These are phyloP conservation scores for Avena sativa DNA, from an alignment of 176 grass and related monocot genomes.

Conservation along the genomic window DNA sequence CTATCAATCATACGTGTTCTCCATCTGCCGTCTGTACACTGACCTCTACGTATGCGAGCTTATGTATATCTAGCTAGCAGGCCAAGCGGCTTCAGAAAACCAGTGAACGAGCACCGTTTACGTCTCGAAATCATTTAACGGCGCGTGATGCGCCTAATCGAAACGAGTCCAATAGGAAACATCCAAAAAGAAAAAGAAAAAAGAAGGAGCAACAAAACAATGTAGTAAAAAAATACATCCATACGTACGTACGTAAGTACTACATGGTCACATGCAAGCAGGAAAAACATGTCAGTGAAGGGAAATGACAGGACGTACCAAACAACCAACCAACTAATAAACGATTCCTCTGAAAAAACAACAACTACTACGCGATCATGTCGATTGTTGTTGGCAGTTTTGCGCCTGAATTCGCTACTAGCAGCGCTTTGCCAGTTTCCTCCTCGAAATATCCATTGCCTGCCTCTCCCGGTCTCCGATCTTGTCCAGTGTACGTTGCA, in stretches of 20 bases:
- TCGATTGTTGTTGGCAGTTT: not conserved
- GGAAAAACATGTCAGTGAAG: not conserved
- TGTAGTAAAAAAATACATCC: too few species aligned
- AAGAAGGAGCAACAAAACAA: too few species aligned
- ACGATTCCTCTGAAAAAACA: not conserved
- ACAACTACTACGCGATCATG: not conserved
- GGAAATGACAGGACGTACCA: conserved; percentile 21
- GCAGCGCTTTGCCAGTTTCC: too few species aligned
- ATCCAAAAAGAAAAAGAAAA: too few species aligned
- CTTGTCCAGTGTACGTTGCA: too few species aligned
- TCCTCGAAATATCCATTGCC: not conserved
- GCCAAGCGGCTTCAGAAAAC: not conserved
- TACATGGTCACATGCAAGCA: not conserved
- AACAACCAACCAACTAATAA: not conserved
- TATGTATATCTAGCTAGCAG: too few species aligned
- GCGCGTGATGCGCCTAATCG: too few species aligned
- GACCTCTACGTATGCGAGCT: too few species aligned
- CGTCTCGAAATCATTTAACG: not conserved
- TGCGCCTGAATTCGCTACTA: too few species aligned
- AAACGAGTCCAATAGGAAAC: not conserved
- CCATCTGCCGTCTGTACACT: too few species aligned
- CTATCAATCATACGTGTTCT: too few species aligned
- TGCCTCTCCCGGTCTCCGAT: not conserved
- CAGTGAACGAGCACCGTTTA: not conserved
- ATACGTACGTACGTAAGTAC: too few species aligned